These are phyloP conservation scores for Phytophthora hibernalis DNA, from an alignment of 352 stramenopile genomes.

Conservation along the genomic window DNA sequence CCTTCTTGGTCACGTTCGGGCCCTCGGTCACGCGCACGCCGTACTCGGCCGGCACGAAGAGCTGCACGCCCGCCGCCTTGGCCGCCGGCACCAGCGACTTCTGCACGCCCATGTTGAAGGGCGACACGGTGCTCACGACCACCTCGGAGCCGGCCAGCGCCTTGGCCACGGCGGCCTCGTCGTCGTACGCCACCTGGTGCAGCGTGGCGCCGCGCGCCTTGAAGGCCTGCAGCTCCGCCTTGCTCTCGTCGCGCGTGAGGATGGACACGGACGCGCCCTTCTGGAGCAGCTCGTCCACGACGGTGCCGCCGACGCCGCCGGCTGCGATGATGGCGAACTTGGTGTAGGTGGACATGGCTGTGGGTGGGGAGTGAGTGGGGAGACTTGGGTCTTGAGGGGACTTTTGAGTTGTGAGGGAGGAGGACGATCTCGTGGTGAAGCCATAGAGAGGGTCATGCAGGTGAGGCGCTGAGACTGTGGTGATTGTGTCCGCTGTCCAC, in stretches of 20 bases:
- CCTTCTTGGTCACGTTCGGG: slow-evolving; percentile 28
- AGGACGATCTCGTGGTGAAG: background rate
- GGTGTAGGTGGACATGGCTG: slow-evolving; percentile 25
- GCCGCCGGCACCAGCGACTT: slow-evolving; percentile 10
- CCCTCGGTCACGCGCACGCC: slow-evolving; percentile 25
- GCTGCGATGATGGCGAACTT: slow-evolving; percentile 37
- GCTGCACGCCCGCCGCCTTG: slow-evolving; percentile 35
- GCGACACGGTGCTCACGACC: slow-evolving; percentile 13
- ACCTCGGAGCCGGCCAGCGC: slow-evolving; percentile 32
- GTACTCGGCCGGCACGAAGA: slow-evolving; percentile 37
- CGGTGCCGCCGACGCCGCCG: slow-evolving; percentile 31
- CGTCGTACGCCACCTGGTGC: slow-evolving; percentile 27
- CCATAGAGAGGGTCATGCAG: background rate
- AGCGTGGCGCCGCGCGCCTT: slow-evolving; percentile 35
- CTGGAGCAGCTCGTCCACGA: slow-evolving; percentile 39
- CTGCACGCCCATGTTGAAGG: slow-evolving; percentile 22
- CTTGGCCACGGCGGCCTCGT: slow-evolving; percentile 28
- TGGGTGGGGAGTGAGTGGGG: background rate
- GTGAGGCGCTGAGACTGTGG: background rate
- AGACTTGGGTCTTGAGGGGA: slow-evolving; percentile 18
- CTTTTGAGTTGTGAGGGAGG: slow-evolving; percentile 23
- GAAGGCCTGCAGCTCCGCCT: slow-evolving; percentile 33
- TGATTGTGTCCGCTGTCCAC: background rate
- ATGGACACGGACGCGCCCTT: slow-evolving; percentile 29
- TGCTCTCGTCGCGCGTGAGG: slow-evolving; percentile 4